phyloP scores from a whole-genome alignment of 1,284 basidiomycete species.

The Kwoniella shivajii region DNA sequence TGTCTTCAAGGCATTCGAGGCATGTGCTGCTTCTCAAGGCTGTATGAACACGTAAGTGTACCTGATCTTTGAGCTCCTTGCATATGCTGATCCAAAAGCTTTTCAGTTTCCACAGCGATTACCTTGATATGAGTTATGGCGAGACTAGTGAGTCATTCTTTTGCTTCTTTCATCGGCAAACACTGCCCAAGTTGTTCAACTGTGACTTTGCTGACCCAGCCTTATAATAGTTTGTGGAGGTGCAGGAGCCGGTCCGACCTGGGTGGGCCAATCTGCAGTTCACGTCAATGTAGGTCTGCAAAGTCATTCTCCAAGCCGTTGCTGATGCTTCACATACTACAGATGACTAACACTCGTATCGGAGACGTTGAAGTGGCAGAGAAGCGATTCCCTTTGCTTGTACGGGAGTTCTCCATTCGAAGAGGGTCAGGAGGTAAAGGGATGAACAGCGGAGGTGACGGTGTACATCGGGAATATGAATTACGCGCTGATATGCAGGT shows the following conservation, averaged over 20 bases:
- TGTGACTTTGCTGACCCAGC: background rate
- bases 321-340: background rate
- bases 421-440: constrained; percentile 77
- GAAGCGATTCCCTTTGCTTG: constrained; percentile 72
- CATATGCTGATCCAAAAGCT: no score
- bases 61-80: no score
- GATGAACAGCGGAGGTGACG: constrained; percentile 79
- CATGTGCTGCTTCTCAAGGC: constrained; percentile 90
- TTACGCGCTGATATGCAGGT: constrained; percentile 10
- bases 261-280: constrained; percentile 67
- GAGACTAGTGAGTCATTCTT: constrained; percentile 9
- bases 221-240: constrained; percentile 63
- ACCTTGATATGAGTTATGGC: constrained; percentile 6
- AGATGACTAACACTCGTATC: constrained; percentile 19
- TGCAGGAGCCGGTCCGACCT: constrained; percentile 82
- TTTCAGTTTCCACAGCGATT: constrained; percentile 6
- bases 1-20: constrained; percentile 88
- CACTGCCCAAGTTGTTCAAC: no score
- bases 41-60: constrained; percentile 18
- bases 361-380: constrained; percentile 47
- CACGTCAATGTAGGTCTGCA: constrained; percentile 14
- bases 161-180: no score
- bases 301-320: background rate
- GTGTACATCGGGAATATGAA: constrained; percentile 70
- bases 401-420: constrained; percentile 80